Percentiles rank a stretch among this genome's conserved stretches.
These are phyloP conservation scores for Aspergillus phoenicis DNA, from an alignment of 2,329 filamentous ascomycete species.

Conservation along the genomic window DNA sequence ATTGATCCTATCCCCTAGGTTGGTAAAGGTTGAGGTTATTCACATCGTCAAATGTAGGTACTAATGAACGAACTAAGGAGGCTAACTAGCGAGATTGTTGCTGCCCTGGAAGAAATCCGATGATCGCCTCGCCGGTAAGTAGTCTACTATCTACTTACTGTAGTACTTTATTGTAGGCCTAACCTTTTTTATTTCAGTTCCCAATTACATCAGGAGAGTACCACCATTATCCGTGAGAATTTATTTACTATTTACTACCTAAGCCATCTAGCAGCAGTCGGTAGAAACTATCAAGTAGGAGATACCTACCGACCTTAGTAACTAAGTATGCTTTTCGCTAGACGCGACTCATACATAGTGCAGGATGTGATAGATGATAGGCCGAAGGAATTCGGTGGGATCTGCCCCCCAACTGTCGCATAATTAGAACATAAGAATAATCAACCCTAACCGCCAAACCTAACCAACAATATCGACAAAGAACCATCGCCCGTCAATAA, in stretches of 20 bases:
- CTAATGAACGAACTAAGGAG: background rate
- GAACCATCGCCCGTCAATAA: background rate
- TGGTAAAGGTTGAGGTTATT: background rate
- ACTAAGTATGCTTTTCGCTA: background rate
- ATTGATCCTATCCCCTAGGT: background rate
- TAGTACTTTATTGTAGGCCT: too few species aligned
- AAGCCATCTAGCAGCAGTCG: background rate
- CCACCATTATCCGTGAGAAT: background rate
- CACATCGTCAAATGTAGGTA: background rate
- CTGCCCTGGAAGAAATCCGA: background rate
- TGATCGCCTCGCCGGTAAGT: background rate
- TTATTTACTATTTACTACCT: background rate
- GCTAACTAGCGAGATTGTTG: background rate
- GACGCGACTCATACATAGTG: slow-evolving; percentile 7
- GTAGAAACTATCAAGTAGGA: background rate
- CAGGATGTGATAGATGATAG: background rate
- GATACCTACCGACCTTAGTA: too few species aligned
- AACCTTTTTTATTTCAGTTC: too few species aligned
- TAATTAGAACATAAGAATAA: background rate
- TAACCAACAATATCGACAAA: slow-evolving; percentile 4
- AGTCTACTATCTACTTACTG: too few species aligned
- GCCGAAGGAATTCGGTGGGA: background rate
- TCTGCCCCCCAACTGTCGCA: background rate
- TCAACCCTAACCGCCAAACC: slow-evolving; percentile 8
- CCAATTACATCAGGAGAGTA: too few species aligned